phyloP scores from a whole-genome alignment of 495 filamentous ascomycete genomes.

The Oidiodendron maius region DNA sequence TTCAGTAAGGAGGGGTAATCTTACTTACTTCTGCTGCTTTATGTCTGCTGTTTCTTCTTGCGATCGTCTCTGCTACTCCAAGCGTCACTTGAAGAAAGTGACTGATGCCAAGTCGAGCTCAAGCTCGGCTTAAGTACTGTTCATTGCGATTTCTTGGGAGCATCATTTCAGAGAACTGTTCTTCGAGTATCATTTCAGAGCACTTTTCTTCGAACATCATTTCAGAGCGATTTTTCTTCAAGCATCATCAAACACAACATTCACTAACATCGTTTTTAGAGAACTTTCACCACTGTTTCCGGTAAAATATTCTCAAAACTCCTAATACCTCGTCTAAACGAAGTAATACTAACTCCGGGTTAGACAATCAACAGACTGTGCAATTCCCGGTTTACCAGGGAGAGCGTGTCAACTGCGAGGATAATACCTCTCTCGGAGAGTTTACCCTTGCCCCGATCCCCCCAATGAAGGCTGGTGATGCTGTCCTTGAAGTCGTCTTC shows the following conservation, averaged over 20 bases:
- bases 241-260: conserved; percentile 6
- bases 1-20: not conserved
- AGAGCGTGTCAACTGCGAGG: conserved; percentile 98
- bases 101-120: not conserved
- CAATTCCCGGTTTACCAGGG: conserved; percentile 98
- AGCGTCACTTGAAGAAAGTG: not conserved
- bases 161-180: not conserved
- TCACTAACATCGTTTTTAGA: conserved; percentile 11
- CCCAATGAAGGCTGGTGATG: conserved; percentile 95
- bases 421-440: conserved; percentile 98
- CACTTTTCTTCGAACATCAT: conserved; percentile 3
- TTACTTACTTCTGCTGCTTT: not conserved
- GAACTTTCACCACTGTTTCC: conserved; percentile 93
- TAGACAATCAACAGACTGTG: conserved; percentile 75
- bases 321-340: not conserved
- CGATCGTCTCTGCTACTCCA: not conserved
- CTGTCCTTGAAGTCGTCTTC: conserved; percentile 96
- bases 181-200: not conserved
- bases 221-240: conserved; percentile 4
- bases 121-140: not conserved
- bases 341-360: not conserved
- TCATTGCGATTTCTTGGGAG: too few species aligned
- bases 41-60: not conserved
- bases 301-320: conserved; percentile 40
- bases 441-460: conserved; percentile 98